phyloP scores from a whole-genome alignment of 352 stramenopile species.

The Halophytophthora polymorphica region DNA sequence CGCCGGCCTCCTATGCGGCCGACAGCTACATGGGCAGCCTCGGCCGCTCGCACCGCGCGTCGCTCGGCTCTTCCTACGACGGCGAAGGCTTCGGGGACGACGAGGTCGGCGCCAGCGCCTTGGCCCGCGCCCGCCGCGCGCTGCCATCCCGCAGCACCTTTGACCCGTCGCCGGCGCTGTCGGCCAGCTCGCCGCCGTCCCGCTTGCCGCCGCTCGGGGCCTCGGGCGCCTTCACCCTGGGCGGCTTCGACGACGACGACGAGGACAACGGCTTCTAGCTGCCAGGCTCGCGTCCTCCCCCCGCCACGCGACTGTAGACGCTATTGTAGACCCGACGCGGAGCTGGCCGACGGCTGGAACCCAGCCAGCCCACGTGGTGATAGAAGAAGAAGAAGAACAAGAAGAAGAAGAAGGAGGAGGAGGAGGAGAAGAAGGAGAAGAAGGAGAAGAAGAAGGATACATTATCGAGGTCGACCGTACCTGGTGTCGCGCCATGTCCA shows the following conservation, averaged over 20 bases:
- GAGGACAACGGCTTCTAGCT: constrained; percentile 59
- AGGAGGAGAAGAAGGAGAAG: too few species aligned
- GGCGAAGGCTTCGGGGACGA: constrained; percentile 41
- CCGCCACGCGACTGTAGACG: too few species aligned
- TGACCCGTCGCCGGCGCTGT: constrained; percentile 62
- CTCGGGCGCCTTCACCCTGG: constrained; percentile 53
- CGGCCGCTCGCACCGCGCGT: constrained; percentile 50
- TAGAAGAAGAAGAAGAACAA: too few species aligned
- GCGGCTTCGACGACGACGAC: constrained; percentile 59
- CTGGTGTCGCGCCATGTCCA: too few species aligned
- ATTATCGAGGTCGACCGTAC: too few species aligned
- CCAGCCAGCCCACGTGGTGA: too few species aligned
- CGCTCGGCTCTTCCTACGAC: constrained; percentile 49
- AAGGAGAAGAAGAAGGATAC: too few species aligned
- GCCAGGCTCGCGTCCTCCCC: not conserved
- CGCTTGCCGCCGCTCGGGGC: constrained; percentile 52
- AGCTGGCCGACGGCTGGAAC: too few species aligned
- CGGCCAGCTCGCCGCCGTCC: constrained; percentile 64
- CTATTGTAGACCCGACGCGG: too few species aligned
- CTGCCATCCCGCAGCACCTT: constrained; percentile 50
- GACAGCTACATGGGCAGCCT: constrained; percentile 59
- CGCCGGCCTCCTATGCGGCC: constrained; percentile 29
- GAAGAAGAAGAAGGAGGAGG: too few species aligned
- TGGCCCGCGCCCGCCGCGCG: constrained; percentile 20
- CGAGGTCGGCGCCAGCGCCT: constrained; percentile 20